A percentile compares a stretch with the other conserved stretches of the same genome.
These are phyloP conservation scores for Jacaranda mimosifolia DNA, from an alignment of 257 asterid species.

Conservation along the genomic window DNA sequence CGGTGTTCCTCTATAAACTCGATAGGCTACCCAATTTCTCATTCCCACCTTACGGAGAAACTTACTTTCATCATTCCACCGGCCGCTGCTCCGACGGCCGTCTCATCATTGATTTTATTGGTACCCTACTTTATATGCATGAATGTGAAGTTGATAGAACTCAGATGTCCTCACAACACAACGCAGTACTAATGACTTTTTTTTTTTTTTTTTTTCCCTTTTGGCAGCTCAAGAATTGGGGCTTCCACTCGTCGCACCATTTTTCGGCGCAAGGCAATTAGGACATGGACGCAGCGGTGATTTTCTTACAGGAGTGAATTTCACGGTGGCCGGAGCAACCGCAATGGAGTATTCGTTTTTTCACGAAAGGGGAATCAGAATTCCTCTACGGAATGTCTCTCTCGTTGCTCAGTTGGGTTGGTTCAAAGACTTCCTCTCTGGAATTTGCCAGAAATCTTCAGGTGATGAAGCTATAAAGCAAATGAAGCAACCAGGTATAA, in stretches of 20 bases:
- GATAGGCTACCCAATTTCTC: too few relatives aligned
- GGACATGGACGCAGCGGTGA: background rate
- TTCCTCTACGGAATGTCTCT: background rate
- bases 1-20: too few relatives aligned
- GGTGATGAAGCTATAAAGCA: background rate
- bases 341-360: slow-evolving; percentile 26
- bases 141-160: too few relatives aligned
- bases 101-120: too few relatives aligned
- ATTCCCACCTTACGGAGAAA: too few relatives aligned
- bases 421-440: background rate
- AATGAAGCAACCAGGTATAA: too few relatives aligned
- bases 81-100: too few relatives aligned
- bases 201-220: too few relatives aligned
- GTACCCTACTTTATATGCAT: too few relatives aligned
- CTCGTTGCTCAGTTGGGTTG: background rate
- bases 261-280: background rate
- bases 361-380: background rate
- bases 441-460: background rate
- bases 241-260: slow-evolving; percentile 35
- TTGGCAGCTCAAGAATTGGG: slow-evolving; percentile 42
- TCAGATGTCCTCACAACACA: too few relatives aligned
- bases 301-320: slow-evolving; percentile 43
- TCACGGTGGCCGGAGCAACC: slow-evolving; percentile 52
- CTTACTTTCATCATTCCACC: too few relatives aligned
- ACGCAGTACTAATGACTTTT: too few relatives aligned